These are phyloP conservation scores for Cutaneotrichosporon mucoides DNA, from an alignment of 1,284 basidiomycete genomes.

Conservation along the genomic window DNA sequence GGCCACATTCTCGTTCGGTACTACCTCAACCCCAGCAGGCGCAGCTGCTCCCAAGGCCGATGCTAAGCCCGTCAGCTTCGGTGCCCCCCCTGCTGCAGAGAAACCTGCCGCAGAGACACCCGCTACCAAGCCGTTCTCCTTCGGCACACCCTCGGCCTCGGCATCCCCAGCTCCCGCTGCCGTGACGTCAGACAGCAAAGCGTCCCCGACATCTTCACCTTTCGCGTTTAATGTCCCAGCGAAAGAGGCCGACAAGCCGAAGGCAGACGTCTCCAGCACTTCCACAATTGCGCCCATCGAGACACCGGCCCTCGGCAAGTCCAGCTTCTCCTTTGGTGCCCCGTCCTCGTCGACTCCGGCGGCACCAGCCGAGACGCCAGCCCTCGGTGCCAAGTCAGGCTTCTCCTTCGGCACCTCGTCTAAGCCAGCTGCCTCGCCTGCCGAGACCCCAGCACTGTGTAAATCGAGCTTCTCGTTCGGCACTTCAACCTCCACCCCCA, in stretches of 20 bases:
- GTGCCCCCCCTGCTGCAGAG: background rate
- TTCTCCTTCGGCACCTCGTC: conserved; percentile 5
- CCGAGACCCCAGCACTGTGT: background rate
- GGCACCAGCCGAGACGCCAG: background rate
- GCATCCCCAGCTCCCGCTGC: background rate
- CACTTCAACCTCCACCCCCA: background rate
- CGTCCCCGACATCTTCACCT: too few relatives aligned
- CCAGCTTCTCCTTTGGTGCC: background rate
- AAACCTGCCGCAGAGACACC: background rate
- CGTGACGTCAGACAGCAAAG: too few relatives aligned
- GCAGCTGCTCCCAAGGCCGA: too few relatives aligned
- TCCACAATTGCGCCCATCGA: too few relatives aligned
- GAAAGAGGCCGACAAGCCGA: background rate
- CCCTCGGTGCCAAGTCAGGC: background rate
- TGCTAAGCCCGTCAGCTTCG: background rate
- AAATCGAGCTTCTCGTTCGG: conserved; percentile 7
- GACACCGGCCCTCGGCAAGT: background rate
- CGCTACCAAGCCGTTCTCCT: conserved; percentile 5
- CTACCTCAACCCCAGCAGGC: background rate
- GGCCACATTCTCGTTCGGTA: conserved; percentile 7
- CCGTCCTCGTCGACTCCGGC: background rate
- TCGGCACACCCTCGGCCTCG: background rate
- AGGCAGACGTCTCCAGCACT: background rate
- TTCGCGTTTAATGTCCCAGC: too few relatives aligned
- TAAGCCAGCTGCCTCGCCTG: background rate